phyloP scores from a whole-genome alignment of 2,329 filamentous ascomycete genomes.

The Ophiostoma pallidulum region DNA sequence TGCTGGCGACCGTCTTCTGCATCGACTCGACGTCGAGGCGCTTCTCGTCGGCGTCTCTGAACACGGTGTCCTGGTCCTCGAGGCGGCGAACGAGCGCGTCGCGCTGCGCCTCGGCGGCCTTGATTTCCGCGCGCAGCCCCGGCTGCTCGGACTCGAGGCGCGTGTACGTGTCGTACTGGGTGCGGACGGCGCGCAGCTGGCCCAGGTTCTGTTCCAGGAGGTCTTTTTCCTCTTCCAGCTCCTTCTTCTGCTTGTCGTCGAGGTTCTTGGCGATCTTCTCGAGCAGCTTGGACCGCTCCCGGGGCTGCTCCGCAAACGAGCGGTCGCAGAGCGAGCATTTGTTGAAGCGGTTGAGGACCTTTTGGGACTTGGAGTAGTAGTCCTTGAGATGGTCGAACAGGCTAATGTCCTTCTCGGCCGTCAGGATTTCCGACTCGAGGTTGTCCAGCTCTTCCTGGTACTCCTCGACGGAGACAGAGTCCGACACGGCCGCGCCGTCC shows the following conservation, averaged over 20 bases:
- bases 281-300: constrained; percentile 53
- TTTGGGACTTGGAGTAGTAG: constrained; percentile 62
- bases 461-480: constrained; percentile 38
- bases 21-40: constrained; percentile 53
- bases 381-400: constrained; percentile 59
- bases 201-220: constrained; percentile 51
- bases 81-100: constrained; percentile 50
- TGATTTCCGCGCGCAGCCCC: constrained; percentile 51
- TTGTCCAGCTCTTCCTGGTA: constrained; percentile 42
- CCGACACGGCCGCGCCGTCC: constrained; percentile 17
- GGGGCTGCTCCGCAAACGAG: constrained; percentile 50
- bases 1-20: constrained; percentile 64
- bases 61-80: constrained; percentile 57
- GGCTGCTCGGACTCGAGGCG: constrained; percentile 60
- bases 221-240: constrained; percentile 41
- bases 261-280: constrained; percentile 57
- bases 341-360: constrained; percentile 56
- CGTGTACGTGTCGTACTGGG: constrained; percentile 65
- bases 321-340: constrained; percentile 70
- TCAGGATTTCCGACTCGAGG: constrained; percentile 46
- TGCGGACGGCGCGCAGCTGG: constrained; percentile 51
- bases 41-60: constrained; percentile 54
- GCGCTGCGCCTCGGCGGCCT: constrained; percentile 44
- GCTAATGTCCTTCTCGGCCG: constrained; percentile 57
- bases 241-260: constrained; percentile 52